These are phyloP conservation scores for Monsonia emarginata DNA, from an alignment of 441 rosid species.

Conservation along the genomic window DNA sequence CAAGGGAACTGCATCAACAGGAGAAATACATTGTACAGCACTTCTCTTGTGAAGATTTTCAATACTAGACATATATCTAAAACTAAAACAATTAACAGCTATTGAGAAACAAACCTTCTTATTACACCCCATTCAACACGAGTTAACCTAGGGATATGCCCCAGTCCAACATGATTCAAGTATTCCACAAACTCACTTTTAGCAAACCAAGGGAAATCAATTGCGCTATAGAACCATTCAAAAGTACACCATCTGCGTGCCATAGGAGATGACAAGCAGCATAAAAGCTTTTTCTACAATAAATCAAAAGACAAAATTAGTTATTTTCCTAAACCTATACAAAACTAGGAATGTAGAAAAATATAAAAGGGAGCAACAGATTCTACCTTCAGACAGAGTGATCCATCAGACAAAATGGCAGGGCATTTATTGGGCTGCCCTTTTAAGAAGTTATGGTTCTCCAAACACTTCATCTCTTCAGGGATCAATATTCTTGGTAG, in stretches of 20 bases:
- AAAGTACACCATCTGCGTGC: conserved; percentile 75
- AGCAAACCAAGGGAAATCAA: conserved; percentile 98
- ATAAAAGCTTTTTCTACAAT: conserved; percentile 56
- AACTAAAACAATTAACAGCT: neutral
- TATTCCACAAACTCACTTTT: conserved; percentile 85
- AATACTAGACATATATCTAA: neutral
- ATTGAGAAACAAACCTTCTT: conserved; percentile 47
- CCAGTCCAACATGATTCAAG: conserved; percentile 86
- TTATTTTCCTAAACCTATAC: neutral
- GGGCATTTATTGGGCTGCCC: conserved; percentile 25
- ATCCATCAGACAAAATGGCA: conserved; percentile 26
- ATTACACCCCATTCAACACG: conserved; percentile 98
- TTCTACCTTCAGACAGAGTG: conserved; percentile 37
- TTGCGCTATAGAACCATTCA: conserved; percentile 98
- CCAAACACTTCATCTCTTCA: conserved; percentile 33
- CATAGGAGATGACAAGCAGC: conserved; percentile 51
- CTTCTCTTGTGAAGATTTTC: conserved; percentile 8
- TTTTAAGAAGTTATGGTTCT: conserved; percentile 24
- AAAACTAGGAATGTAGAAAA: neutral
- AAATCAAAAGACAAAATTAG: neutral
- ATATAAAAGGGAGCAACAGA: conserved; percentile 14
- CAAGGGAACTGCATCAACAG: conserved; percentile 72
- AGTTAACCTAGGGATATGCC: conserved; percentile 78
- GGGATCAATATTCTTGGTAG: conserved; percentile 32
- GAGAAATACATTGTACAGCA: conserved; percentile 10